Evolutionary conservation across 306 rosid species (phyloP).

Genomic region (Cucurbita maxima): DNA sequence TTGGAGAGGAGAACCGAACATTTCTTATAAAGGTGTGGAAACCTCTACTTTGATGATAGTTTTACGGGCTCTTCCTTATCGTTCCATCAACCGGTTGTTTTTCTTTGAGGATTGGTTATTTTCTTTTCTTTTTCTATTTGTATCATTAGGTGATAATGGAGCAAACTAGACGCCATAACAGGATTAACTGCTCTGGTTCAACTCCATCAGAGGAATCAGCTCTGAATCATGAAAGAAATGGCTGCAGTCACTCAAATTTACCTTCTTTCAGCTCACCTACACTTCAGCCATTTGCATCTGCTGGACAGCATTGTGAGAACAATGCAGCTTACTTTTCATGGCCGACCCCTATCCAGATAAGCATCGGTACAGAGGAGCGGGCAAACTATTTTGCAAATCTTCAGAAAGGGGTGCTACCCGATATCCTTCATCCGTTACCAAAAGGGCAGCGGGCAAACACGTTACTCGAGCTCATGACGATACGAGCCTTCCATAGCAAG

Average conservation of each 20-base stretch:
- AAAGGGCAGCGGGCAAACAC: conserved; percentile 95
- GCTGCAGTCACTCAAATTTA: conserved; percentile 77
- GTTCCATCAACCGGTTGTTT: neutral
- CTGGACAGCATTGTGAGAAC: conserved; percentile 93
- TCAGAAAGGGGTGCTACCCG: conserved; percentile 90
- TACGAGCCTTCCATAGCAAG: conserved; percentile 99
- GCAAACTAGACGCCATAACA: conserved; percentile 42
- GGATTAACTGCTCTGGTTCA: conserved; percentile 62
- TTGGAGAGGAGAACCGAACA: too few relatives aligned
- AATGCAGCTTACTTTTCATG: conserved; percentile 94
- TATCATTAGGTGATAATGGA: conserved; percentile 47
- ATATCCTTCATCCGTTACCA: conserved; percentile 63
- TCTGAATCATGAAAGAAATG: conserved; percentile 83
- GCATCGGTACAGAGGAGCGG: conserved; percentile 81
- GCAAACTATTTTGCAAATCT: conserved; percentile 84
- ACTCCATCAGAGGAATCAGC: conserved; percentile 92
- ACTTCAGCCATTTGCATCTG: conserved; percentile 84
- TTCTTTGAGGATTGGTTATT: neutral
- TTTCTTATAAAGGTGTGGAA: too few relatives aligned
- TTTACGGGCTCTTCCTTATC: neutral
- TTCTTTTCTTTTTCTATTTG: neutral
- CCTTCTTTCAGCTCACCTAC: conserved; percentile 80
- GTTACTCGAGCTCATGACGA: conserved; percentile 94
- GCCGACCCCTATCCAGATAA: conserved; percentile 85
- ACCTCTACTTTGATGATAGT: neutral